Conservation (phyloP, 2,329 filamentous ascomycete species). For the Teratosphaeria gauchensis region DNA sequence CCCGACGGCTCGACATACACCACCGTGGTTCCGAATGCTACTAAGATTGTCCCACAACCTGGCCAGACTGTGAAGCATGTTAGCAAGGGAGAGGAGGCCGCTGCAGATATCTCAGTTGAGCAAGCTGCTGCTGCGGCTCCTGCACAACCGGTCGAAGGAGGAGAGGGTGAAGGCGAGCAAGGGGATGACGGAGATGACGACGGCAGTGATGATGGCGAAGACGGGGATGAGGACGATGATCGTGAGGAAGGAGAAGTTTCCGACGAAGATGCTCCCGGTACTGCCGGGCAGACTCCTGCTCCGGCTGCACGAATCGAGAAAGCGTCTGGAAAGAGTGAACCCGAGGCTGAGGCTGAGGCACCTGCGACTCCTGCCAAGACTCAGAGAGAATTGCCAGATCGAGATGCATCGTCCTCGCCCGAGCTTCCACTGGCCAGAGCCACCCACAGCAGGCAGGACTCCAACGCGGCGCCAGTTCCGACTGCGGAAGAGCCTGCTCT, state of each 20-base stretch:
- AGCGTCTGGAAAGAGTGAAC: slow-evolving; percentile 1
- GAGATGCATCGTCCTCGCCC: slow-evolving; percentile 32
- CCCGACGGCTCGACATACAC: slow-evolving; percentile 34
- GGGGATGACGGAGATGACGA: slow-evolving; percentile 37
- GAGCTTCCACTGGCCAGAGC: slow-evolving; percentile 32
- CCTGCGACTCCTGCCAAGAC: slow-evolving; percentile 3
- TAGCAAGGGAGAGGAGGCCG: slow-evolving; percentile 25
- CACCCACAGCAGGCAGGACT: slow-evolving; percentile 31
- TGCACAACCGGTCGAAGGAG: slow-evolving; percentile 29
- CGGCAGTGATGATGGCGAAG: slow-evolving; percentile 37
- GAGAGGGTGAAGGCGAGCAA: slow-evolving; percentile 31
- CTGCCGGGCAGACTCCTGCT: slow-evolving; percentile 24
- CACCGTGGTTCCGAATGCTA: slow-evolving; percentile 27
- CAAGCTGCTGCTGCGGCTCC: slow-evolving; percentile 32
- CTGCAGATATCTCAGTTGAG: slow-evolving; percentile 28
- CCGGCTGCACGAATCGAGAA: slow-evolving; percentile 1
- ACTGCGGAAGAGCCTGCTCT: not conserved
- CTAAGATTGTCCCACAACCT: slow-evolving; percentile 26
- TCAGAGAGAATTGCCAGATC: slow-evolving; percentile 4
- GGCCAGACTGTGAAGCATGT: slow-evolving; percentile 27
- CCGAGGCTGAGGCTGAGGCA: not conserved
- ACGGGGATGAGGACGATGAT: slow-evolving; percentile 40
- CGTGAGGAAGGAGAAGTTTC: slow-evolving; percentile 39
- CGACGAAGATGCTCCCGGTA: slow-evolving; percentile 36
- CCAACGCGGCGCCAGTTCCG: slow-evolving; percentile 5